Percentiles rank a stretch among this genome's conserved stretches.
These are phyloP conservation scores for Phaseolus coccineus DNA, from an alignment of 331 rosid species.

Conservation along the genomic window DNA sequence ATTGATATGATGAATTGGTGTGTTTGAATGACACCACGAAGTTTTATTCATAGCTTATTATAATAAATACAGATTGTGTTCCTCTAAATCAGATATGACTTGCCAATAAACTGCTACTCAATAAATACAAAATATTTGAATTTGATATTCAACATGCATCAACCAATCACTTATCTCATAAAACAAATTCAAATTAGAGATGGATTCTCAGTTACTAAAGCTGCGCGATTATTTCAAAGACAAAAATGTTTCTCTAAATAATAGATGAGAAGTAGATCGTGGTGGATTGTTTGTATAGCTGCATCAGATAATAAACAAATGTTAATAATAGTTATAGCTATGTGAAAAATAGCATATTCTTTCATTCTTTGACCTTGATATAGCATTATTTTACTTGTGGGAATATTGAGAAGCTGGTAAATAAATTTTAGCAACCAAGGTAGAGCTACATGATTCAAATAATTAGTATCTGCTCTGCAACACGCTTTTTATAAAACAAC, in stretches of 20 bases:
- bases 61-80: neutral
- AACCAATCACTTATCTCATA: neutral
- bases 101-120: neutral
- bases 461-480: neutral
- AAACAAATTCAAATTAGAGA: neutral
- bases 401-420: conserved; percentile 6
- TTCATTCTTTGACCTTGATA: neutral
- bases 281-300: neutral
- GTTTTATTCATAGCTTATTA: neutral
- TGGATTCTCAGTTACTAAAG: neutral
- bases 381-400: neutral
- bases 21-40: no score
- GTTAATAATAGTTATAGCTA: neutral
- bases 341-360: neutral
- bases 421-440: neutral
- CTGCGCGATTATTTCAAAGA: neutral
- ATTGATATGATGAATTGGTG: no score
- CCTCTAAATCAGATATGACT: neutral
- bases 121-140: neutral
- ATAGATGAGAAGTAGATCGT: no score
- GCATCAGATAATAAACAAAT: neutral
- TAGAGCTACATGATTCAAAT: neutral
- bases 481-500: conserved; percentile 22
- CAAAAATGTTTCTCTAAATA: no score
- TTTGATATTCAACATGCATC: neutral